Evolutionary conservation across 106 monocot species (phyloP), one percentile per base, ranked within the genome.

Genomic region (Dioscorea alata): DNA sequence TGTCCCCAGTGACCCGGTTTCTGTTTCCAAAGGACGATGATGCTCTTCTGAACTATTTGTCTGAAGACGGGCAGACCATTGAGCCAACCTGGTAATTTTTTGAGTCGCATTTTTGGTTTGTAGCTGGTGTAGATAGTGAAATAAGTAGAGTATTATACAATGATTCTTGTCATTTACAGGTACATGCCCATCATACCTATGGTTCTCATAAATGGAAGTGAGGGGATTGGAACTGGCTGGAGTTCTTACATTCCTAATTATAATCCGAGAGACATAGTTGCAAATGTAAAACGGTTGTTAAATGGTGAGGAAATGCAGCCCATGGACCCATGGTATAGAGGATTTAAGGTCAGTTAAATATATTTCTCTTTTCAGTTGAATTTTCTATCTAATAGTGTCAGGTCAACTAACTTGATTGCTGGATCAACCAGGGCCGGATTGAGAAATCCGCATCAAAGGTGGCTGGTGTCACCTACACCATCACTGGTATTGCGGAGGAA

Each of bases 201-300:
- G 86, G 92, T 97, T 64, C 71, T 97, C n/a, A 82, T 96, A 31
- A 96, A 96, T 64, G 96, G 96, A 71, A 92, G 91, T 72, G 96
- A 96, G 77, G 97, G 97, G 17, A 99, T 99, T 79, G 97, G 97
- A 61, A 99, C 97, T 58, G 97, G 97, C 21, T 99, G 97, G 97
- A 99, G 97, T 64, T 85, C 92, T 24, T 99, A 76, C 48, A 65
- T 99, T 71, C 97, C 97, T 61, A 99, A 99, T 54, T 99, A 90
- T 61, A 99, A 99, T 31, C 97, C 97, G 32, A 83, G 77, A 75
- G 97, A 99, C 42, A 81, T 99, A 21, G 69, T 93, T 62, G 89
- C 80, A 24, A 99, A 99, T 66, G 42, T 99, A 4, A 87, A 81
- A 67, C 68, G 84, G n/a, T 70, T 99, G 62, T 68, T 99, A 42